Conservation (phyloP, 2,329 filamentous ascomycete species). For the Microthyrium microscopicum region DNA sequence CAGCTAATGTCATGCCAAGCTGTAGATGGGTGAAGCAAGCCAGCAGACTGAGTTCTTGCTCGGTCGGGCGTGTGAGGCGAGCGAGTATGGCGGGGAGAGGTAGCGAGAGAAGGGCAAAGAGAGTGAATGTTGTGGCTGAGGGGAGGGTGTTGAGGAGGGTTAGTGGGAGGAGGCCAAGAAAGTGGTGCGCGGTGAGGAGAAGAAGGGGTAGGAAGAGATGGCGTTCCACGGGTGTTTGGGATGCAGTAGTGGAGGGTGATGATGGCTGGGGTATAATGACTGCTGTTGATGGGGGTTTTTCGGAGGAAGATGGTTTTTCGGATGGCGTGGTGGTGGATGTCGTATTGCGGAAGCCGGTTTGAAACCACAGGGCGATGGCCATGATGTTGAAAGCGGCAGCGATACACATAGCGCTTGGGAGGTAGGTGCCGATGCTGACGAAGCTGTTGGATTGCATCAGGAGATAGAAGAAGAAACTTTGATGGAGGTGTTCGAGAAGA, state of each 20-base stretch:
- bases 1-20: conserved; percentile 78
- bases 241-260: background rate
- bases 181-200: conserved; percentile 56
- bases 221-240: conserved; percentile 30
- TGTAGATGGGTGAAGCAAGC: conserved; percentile 88
- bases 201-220: conserved; percentile 57
- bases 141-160: conserved; percentile 69
- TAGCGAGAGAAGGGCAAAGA: conserved; percentile 24
- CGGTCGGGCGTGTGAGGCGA: conserved; percentile 32
- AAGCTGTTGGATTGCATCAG: conserved; percentile 84
- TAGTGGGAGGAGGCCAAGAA: conserved; percentile 63
- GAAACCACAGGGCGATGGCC: conserved; percentile 85
- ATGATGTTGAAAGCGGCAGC: conserved; percentile 92
- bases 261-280: background rate
- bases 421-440: conserved; percentile 93
- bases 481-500: conserved; percentile 85
- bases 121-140: conserved; percentile 41
- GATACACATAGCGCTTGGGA: conserved; percentile 93
- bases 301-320: conserved; percentile 9
- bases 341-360: conserved; percentile 42
- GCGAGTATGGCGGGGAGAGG: conserved; percentile 18
- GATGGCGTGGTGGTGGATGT: conserved; percentile 1
- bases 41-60: conserved; percentile 59
- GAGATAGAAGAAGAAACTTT: conserved; percentile 98
- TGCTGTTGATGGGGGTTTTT: conserved; percentile 13